These are phyloP conservation scores for Serendipita sp. DNA, from an alignment of 768 basidiomycete genomes.

Conservation along the genomic window DNA sequence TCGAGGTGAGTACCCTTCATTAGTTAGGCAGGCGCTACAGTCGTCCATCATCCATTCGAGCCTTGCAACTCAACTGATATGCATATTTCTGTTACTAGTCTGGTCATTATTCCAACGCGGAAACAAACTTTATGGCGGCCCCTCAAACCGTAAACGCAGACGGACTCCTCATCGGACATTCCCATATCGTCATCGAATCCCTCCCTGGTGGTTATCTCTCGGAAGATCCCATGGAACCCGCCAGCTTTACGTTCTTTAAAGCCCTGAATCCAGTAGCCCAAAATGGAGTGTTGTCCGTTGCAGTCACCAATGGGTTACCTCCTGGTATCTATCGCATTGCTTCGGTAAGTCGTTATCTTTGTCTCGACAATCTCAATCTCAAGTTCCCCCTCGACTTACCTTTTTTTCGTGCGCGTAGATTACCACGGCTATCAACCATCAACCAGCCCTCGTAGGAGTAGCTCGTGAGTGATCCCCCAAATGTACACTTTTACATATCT, in stretches of 20 bases:
- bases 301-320: conserved; percentile 38
- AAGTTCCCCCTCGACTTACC: background rate
- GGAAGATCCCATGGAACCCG: conserved; percentile 31
- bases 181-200: conserved; percentile 40
- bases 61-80: no score
- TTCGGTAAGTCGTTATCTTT: conserved; percentile 15
- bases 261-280: conserved; percentile 11
- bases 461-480: conserved; percentile 20
- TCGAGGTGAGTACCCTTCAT: no score
- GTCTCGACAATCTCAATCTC: no score
- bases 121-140: conserved; percentile 37
- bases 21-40: no score
- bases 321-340: conserved; percentile 42
- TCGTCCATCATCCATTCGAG: no score
- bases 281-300: conserved; percentile 22
- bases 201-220: conserved; percentile 28
- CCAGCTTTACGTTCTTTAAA: conserved; percentile 41
- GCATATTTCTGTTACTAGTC: conserved; percentile 17
- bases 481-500: background rate
- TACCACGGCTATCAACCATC: conserved; percentile 41
- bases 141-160: conserved; percentile 36
- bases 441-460: conserved; percentile 38
- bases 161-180: conserved; percentile 40
- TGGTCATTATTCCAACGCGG: conserved; percentile 41
- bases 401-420: conserved; percentile 18